These are phyloP conservation scores for Nakataea oryzae DNA, from an alignment of 2,329 filamentous ascomycete genomes.

Conservation along the genomic window DNA sequence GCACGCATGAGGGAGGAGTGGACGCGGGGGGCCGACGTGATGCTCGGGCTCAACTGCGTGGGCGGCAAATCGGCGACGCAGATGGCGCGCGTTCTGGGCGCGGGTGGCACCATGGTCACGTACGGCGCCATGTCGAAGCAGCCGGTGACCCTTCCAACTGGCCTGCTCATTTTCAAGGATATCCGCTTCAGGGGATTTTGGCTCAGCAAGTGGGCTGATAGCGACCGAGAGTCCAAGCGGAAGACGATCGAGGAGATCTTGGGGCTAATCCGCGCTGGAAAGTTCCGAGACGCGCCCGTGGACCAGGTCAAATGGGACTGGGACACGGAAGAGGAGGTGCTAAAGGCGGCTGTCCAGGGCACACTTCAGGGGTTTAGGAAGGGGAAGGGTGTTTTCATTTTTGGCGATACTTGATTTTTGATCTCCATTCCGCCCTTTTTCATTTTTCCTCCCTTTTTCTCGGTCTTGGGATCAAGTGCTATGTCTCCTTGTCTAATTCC, in stretches of 20 bases:
- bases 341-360: constrained; percentile 68
- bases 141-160: constrained; percentile 71
- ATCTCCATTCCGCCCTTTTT: no score
- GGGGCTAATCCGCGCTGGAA: constrained; percentile 59
- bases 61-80: constrained; percentile 76
- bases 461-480: no score
- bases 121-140: constrained; percentile 94
- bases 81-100: constrained; percentile 63
- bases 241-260: constrained; percentile 80
- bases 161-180: constrained; percentile 87
- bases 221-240: constrained; percentile 61
- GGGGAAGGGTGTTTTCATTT: constrained; percentile 87
- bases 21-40: constrained; percentile 62
- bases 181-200: constrained; percentile 87
- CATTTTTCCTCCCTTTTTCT: no score
- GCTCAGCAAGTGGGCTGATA: constrained; percentile 82
- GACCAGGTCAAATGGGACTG: constrained; percentile 74
- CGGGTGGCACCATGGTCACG: constrained; percentile 69
- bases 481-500: no score
- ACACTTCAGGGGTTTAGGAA: constrained; percentile 75
- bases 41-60: constrained; percentile 84
- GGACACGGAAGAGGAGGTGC: constrained; percentile 59
- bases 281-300: constrained; percentile 77
- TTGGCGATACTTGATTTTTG: constrained; percentile 43
- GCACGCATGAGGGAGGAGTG: constrained; percentile 46